These are phyloP conservation scores for Canna indica DNA, from an alignment of 176 grass and related monocot genomes.

Conservation along the genomic window DNA sequence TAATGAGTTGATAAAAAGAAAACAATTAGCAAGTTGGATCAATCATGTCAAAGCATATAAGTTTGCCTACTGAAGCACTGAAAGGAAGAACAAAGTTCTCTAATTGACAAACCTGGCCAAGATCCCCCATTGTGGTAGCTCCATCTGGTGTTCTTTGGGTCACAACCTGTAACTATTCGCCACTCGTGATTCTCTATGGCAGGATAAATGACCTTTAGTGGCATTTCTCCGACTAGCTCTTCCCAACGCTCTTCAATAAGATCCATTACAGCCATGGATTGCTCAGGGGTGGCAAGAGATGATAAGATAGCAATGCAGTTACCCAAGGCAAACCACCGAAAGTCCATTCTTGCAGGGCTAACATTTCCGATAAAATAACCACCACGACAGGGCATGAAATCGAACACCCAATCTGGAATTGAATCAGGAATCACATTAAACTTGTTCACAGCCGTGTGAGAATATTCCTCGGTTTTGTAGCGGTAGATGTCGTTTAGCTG, in stretches of 20 bases:
- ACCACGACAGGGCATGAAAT: slow-evolving; percentile 30
- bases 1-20: too few species aligned
- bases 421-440: slow-evolving; percentile 43
- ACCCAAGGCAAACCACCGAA: slow-evolving; percentile 36
- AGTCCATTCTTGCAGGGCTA: slow-evolving; percentile 40
- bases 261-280: slow-evolving; percentile 36
- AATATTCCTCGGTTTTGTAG: slow-evolving; percentile 46
- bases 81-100: neutral
- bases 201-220: slow-evolving; percentile 31
- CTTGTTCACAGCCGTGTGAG: slow-evolving; percentile 35
- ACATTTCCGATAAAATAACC: slow-evolving; percentile 44
- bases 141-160: slow-evolving; percentile 41
- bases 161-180: slow-evolving; percentile 36
- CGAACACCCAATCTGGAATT: slow-evolving; percentile 41
- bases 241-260: slow-evolving; percentile 33
- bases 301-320: slow-evolving; percentile 35
- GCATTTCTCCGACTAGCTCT: slow-evolving; percentile 36
- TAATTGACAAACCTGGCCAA: slow-evolving; percentile 29
- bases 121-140: slow-evolving; percentile 49
- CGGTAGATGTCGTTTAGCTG: slow-evolving; percentile 44
- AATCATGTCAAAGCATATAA: neutral
- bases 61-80: neutral
- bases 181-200: slow-evolving; percentile 40
- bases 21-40: neutral
- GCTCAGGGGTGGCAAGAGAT: slow-evolving; percentile 38